Evolutionary conservation across 495 filamentous ascomycete genomes (phyloP), one percentile per base, ranked within the genome.

Genomic region (Choiromyces venosus): DNA sequence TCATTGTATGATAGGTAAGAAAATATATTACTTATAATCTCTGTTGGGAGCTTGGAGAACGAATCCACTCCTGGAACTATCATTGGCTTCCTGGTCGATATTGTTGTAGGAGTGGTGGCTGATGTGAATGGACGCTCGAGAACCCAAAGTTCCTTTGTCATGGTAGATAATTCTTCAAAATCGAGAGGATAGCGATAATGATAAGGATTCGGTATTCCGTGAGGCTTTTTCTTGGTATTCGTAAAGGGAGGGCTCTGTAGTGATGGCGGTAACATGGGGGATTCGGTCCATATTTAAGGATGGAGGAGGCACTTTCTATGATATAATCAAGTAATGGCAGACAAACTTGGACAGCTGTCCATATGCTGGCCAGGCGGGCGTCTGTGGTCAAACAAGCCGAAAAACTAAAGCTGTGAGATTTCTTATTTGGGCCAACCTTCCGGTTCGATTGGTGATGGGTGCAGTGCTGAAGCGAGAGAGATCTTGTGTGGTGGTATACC

Each of bases 1-100:
- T 80, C 78, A 36, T 67, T 69, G n/a, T 80, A 68, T 12, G 64
- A 67, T 18, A 80, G 64, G 46, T 79, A 80, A 29, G 71, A 75
- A 36, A 80, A 78, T 68, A 80, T 74, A 68, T 76, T 80, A 36
- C 77, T 25, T 9, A 73, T 65, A 39, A 80, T 78, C 68, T 80
- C 79, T 46, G 74, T 75, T 36, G 79, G 79, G 14, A 80, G 70
- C 37, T 73, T 80, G 25, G 66, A 25, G 70, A 80, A 80, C 33
- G 71, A 72, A 56, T 77, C 40, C 52, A 36, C 35, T 12, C 52
- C 37, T 33, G 75, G 38, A 38, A 76, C 35, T 37, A 33, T 66
- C 69, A 39, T 29, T 33, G 52, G 52, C 52, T 61, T 12, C 25
- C 25, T 12, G 12, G 52, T 5, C 33, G 52, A 29, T 2, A 33